Conservation (phyloP, 305 asterid species). For the Fraxinus baroniana region DNA sequence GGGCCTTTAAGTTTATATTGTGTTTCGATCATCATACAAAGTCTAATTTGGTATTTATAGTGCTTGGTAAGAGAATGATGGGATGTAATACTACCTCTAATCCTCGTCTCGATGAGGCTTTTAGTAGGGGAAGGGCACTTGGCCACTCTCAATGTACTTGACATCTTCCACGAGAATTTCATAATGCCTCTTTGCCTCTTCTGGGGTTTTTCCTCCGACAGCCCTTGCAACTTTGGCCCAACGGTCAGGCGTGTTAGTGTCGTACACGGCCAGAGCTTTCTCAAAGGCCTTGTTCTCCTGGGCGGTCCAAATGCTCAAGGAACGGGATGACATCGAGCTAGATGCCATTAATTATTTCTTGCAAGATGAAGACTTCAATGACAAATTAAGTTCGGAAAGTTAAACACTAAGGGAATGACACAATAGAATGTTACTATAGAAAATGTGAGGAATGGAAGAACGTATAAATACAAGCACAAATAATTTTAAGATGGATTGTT, state of each 20-base stretch:
- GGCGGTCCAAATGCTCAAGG: constrained; percentile 71
- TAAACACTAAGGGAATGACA: neutral
- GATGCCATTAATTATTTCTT: constrained; percentile 45
- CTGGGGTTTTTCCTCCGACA: constrained; percentile 59
- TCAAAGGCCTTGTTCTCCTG: constrained; percentile 86
- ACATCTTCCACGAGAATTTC: constrained; percentile 64
- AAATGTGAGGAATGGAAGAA: neutral
- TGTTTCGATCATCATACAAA: neutral
- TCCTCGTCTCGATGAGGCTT: constrained; percentile 32
- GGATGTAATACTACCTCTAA: neutral
- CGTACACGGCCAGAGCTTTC: constrained; percentile 73
- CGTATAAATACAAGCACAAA: neutral
- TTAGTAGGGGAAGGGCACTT: neutral
- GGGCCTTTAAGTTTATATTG: neutral
- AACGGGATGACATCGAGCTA: constrained; percentile 36
- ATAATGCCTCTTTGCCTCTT: constrained; percentile 80
- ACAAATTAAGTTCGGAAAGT: neutral
- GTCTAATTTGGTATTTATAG: neutral
- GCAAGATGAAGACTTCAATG: neutral
- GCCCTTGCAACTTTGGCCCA: constrained; percentile 86
- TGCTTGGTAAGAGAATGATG: neutral
- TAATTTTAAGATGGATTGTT: neutral
- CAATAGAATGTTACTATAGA: neutral
- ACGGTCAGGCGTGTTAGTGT: constrained; percentile 81
- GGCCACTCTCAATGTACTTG: constrained; percentile 64